Conservation (phyloP, 1,284 basidiomycete genomes). For the Ceratobasidium theobromae region DNA sequence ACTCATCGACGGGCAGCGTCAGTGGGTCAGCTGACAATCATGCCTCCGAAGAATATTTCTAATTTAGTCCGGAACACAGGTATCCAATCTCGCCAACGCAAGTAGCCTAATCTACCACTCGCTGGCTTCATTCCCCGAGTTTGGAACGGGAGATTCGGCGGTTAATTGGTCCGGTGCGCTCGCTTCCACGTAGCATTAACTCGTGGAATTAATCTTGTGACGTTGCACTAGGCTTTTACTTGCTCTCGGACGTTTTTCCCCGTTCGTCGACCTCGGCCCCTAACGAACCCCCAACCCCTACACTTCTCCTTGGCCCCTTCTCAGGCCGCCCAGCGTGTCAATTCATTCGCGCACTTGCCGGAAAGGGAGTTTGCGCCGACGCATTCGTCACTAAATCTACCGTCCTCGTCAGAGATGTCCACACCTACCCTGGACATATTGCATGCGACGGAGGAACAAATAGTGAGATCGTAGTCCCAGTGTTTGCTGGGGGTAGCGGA, state of each 20-base stretch:
- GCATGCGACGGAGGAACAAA: constrained; percentile 85
- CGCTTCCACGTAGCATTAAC: constrained; percentile 16
- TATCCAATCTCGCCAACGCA: constrained; percentile 83
- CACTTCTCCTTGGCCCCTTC: constrained; percentile 77
- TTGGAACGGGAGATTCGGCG: constrained; percentile 61
- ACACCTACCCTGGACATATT: constrained; percentile 83
- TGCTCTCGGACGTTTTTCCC: constrained; percentile 63
- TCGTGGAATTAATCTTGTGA: too few species aligned
- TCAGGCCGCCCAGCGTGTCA: constrained; percentile 88
- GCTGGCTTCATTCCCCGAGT: constrained; percentile 64
- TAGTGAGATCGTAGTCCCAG: constrained; percentile 82
- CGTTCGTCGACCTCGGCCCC: constrained; percentile 39
- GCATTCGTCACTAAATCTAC: constrained; percentile 61
- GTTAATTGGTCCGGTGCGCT: constrained; percentile 88
- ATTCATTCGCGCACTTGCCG: constrained; percentile 62
- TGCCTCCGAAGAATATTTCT: constrained; percentile 1
- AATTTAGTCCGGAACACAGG: constrained; percentile 47
- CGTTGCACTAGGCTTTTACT: constrained; percentile 78
- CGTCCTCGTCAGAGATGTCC: constrained; percentile 70
- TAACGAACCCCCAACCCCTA: constrained; percentile 22
- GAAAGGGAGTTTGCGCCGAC: constrained; percentile 79
- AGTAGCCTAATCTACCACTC: constrained; percentile 78
- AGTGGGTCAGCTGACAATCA: constrained; percentile 62
- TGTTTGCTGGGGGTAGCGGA: constrained; percentile 52
- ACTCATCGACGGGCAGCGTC: constrained; percentile 66